A percentile compares a stretch with the other conserved stretches of the same genome.
Conservation (phyloP, 108 stramenopile genomes). For the Seminavis robusta region DNA sequence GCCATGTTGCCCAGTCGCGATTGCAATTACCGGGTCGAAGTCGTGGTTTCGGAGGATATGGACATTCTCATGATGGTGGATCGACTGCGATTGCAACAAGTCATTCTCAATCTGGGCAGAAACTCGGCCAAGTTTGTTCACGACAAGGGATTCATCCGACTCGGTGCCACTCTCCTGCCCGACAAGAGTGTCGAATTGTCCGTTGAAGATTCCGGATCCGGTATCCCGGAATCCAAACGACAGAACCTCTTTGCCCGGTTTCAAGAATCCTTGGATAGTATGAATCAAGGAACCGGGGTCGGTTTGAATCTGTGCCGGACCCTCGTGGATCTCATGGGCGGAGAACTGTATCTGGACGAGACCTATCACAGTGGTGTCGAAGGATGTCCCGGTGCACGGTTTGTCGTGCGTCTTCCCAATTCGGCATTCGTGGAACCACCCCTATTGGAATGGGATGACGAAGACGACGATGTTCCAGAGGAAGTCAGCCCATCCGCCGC, state of each 20-base stretch:
- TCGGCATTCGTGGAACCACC: constrained; percentile 1
- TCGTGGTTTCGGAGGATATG: constrained; percentile 1
- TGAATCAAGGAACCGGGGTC: constrained; percentile 31
- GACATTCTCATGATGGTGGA: constrained; percentile 14
- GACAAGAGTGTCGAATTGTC: constrained; percentile 1
- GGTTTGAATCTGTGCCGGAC: constrained; percentile 37
- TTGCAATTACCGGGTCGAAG: not conserved
- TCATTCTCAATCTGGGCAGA: constrained; percentile 20
- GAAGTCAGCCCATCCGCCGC: not conserved
- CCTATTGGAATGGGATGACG: not conserved
- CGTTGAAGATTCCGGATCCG: constrained; percentile 34
- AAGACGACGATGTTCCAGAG: not conserved
- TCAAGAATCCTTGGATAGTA: constrained; percentile 17
- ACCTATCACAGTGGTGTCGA: constrained; percentile 33
- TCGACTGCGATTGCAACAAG: constrained; percentile 24
- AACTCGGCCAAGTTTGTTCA: constrained; percentile 24
- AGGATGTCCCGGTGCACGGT: constrained; percentile 31
- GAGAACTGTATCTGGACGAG: constrained; percentile 36
- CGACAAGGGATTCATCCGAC: constrained; percentile 15
- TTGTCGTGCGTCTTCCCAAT: constrained; percentile 24
- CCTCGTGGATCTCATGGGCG: constrained; percentile 39
- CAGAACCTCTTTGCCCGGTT: constrained; percentile 12
- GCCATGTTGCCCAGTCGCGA: constrained; percentile 6
- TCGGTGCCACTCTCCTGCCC: constrained; percentile 5
- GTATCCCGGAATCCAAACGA: constrained; percentile 18